Base-by-base conservation (phyloP, 257 asterid genomes). In the Parsonsia alboflavescens region DNA sequence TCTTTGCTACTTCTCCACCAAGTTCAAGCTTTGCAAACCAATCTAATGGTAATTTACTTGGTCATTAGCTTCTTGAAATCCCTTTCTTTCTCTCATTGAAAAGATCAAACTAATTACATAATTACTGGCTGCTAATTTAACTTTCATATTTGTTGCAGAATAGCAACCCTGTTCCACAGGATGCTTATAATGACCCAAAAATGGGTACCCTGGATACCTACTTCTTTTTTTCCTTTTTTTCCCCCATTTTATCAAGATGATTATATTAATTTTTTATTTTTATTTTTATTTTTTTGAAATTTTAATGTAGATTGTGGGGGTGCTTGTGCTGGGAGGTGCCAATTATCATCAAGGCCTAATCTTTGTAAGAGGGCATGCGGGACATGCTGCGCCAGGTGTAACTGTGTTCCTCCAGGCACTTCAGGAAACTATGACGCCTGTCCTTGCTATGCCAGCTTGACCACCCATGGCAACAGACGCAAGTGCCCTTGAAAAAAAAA, bases 311-410 rank as follows among this genome's bases (percentile, higher is more conserved):
- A 87, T 70, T 89, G 96, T 74, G 83, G 82, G 22, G 86, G 71
- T 46, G 86, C 90, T 68, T 89, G 96, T 84, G 76, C 73, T 36
- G 80, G 6, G 19, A 85, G 96, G 82, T 89, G 96, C 81, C 75
- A 52, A 8, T 61, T 78, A 50, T 84, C 92, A 58, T 65, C 87
- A 7, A 89, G 96, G 81, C 96, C 83, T 7, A 74, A 73, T 30
- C 87, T 89, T 5, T 89, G 96, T 81, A 82, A 83, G 9, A 86
- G 96, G 82, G 92, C 92, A 2, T 89, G 96, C 8, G 91, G 92
- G 61, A 89, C 93, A 48, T 89, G 96, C 77, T 89, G 96, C 36
- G 36, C 70, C 10, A 69, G 88, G 80, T 89, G 96, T 80, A 85
- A 72, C 76, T 88, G 96, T 65, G 93, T 89, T 63, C 96, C 93